Evolutionary conservation across 1,139 yeast species (phyloP).

Genomic region (Hansenula anomala): DNA sequence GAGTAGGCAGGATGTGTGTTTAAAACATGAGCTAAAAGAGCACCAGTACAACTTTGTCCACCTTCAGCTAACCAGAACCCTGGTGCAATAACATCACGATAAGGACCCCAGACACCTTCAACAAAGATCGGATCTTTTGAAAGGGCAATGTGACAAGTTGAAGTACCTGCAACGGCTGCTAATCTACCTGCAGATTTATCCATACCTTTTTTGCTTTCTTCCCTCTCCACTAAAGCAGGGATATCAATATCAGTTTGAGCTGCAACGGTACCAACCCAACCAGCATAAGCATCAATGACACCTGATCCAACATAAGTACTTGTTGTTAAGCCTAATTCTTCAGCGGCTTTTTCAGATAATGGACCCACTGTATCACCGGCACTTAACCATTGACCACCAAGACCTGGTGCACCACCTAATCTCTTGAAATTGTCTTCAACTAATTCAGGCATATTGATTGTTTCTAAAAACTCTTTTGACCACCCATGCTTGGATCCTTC

Average conservation of each 20-base stretch:
- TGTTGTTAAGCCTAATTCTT: slow-evolving; percentile 75
- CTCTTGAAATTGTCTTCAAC: slow-evolving; percentile 70
- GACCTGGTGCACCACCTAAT: slow-evolving; percentile 78
- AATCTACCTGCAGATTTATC: slow-evolving; percentile 73
- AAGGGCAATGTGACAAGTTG: slow-evolving; percentile 92
- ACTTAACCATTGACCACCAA: slow-evolving; percentile 66
- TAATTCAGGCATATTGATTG: slow-evolving; percentile 71
- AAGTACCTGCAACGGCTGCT: slow-evolving; percentile 98
- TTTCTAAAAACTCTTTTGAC: slow-evolving; percentile 70
- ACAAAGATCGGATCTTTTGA: slow-evolving; percentile 85
- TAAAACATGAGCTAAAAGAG: slow-evolving; percentile 84
- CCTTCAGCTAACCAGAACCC: slow-evolving; percentile 98
- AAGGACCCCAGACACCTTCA: slow-evolving; percentile 98
- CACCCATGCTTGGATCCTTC: slow-evolving; percentile 85
- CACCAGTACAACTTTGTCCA: slow-evolving; percentile 97
- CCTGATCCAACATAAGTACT: slow-evolving; percentile 88
- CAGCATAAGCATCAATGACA: slow-evolving; percentile 96
- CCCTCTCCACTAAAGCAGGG: slow-evolving; percentile 96
- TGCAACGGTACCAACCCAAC: slow-evolving; percentile 98
- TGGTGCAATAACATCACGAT: slow-evolving; percentile 84
- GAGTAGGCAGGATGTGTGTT: slow-evolving; percentile 84
- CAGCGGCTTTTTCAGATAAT: slow-evolving; percentile 64
- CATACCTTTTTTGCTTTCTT: slow-evolving; percentile 50
- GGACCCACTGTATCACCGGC: slow-evolving; percentile 90
- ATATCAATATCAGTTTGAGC: slow-evolving; percentile 95